Conservation (phyloP, 805 yeast species). For the Cyberlindnera suaveolens region DNA sequence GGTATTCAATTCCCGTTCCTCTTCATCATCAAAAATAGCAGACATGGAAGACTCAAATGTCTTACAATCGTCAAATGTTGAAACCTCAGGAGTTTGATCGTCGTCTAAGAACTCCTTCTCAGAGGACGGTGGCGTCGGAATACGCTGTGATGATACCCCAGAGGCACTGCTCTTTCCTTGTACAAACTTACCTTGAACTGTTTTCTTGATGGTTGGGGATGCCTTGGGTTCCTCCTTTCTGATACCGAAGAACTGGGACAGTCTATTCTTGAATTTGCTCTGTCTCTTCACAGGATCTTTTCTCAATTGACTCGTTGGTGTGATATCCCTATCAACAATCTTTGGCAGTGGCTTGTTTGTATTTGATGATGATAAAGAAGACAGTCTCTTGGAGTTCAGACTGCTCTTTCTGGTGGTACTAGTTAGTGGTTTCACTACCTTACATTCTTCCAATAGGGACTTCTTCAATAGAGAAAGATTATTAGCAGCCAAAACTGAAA, state of each 20-base stretch:
- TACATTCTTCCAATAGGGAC: not conserved
- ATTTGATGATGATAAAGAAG: constrained; percentile 17
- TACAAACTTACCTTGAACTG: not conserved
- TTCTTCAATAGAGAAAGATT: constrained; percentile 4
- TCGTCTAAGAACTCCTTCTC: not conserved
- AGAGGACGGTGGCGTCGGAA: not conserved
- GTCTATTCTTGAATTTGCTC: constrained; percentile 16
- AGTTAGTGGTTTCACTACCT: not conserved
- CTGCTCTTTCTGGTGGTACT: constrained; percentile 12
- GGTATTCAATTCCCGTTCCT: not conserved
- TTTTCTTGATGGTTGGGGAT: not conserved
- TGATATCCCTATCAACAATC: constrained; percentile 3
- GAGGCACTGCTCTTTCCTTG: too few relatives aligned
- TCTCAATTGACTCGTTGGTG: constrained; percentile 1
- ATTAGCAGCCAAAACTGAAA: constrained; percentile 6
- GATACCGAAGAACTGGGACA: constrained; percentile 18
- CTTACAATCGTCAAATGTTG: constrained; percentile 10
- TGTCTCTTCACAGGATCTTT: constrained; percentile 7
- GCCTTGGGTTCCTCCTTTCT: not conserved
- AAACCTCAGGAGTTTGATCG: constrained; percentile 10
- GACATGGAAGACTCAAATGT: constrained; percentile 22
- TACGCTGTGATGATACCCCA: too few relatives aligned
- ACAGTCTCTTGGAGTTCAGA: constrained; percentile 10
- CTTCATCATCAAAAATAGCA: constrained; percentile 19
- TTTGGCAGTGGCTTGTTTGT: constrained; percentile 18